Evolutionary conservation across 768 basidiomycete species (phyloP), one percentile per base, ranked within the genome.

Genomic region (Boletus rubescentipes): DNA sequence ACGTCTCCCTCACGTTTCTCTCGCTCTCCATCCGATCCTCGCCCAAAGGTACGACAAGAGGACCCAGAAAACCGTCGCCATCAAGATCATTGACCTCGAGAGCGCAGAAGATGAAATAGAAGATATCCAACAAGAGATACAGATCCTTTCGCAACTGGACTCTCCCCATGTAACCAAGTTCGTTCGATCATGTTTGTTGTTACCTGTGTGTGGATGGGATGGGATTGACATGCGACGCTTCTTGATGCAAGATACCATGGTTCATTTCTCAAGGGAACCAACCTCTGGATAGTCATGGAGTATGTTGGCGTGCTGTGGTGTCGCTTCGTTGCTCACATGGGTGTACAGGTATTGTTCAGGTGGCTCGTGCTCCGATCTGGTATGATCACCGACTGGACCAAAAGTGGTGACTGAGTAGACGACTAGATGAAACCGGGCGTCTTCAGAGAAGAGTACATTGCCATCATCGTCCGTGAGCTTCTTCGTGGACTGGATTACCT

Each of bases 251-350:
- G 93, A 78, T 98, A 98, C 69, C 92, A 98, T 77, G 97, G 97
- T 38, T 94, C 91, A 32, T 99, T 77, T 75, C 79, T 99, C 66
- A 96, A 98, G 69, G 95, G 94, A 15, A 92, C 95, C 6, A 86
- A 95, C 70, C 79, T 99, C 23, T 99, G 97, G 97, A 99, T 98
- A 68, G 91, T 98, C 63, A 98, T 98, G 95, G 91, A 93, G 91
- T 93, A 63, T 53, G 85, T 76, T 16, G 14, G 55, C 21, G 30
- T 39, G 60, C 50, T 37, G 20, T 44, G 36, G 21, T 38, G 0
- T 42, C 35, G 39, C 39, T n/a, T 32, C 11, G 46, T 46, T 43
- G 40, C 55, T 62, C 40, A 69, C 51, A 16, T 9, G 8, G 44
- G 20, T 20, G 38, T 47, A 31, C 42, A 93, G 91, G 71, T 99